These are phyloP conservation scores for Lentinula sp. DNA, from an alignment of 768 basidiomycete species.

Conservation along the genomic window DNA sequence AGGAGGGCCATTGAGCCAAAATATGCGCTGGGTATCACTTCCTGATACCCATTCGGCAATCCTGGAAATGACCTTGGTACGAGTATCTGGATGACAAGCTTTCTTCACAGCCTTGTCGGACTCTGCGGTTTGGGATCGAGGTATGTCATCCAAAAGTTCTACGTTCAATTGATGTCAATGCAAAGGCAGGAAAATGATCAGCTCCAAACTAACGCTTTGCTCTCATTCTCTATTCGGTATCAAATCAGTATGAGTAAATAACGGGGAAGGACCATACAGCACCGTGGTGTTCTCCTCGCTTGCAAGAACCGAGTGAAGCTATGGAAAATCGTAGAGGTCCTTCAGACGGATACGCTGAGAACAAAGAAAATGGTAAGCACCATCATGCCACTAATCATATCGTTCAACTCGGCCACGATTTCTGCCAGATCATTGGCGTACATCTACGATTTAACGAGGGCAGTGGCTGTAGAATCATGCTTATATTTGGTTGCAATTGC, in stretches of 20 bases:
- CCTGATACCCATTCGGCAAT: no score
- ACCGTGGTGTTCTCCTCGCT: not conserved
- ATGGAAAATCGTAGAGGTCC: no score
- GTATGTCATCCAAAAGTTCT: not conserved
- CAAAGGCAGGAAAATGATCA: no score
- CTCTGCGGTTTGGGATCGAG: not conserved
- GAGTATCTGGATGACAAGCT: not conserved
- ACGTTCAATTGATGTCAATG: no score
- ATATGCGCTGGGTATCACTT: not conserved
- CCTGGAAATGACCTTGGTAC: slow-evolving; percentile 8
- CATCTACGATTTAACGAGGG: not conserved
- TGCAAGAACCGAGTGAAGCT: not conserved
- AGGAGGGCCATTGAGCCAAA: not conserved
- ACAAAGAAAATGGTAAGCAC: not conserved
- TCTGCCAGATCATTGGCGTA: not conserved
- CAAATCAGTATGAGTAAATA: no score
- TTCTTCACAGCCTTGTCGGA: not conserved
- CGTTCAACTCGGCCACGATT: not conserved
- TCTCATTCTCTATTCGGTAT: no score
- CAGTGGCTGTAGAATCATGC: not conserved
- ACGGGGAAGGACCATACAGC: no score
- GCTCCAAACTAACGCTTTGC: no score
- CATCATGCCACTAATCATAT: not conserved
- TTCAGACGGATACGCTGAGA: not conserved
- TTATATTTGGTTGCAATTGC: not conserved